Evolutionary conservation across 2,329 filamentous ascomycete genomes (phyloP), one percentile per base, ranked within the genome.

Genomic region (Cordyceps fumosorosea): DNA sequence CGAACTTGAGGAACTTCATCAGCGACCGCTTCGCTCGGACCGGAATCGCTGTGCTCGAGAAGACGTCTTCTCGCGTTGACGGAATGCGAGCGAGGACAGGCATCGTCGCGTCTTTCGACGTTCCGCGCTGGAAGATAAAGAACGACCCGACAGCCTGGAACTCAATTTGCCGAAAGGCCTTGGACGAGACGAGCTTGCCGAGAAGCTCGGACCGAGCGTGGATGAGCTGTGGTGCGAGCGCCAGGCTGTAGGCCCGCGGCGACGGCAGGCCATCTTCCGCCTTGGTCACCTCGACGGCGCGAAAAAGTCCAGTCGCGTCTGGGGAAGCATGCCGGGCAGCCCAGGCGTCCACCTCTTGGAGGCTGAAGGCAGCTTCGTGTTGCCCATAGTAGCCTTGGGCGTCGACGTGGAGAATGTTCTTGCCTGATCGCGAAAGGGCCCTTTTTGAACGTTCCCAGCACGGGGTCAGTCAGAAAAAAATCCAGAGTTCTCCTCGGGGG

Each of bases 1-100:
- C 89, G 71, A 95, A 93, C 73, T 93, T 93, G 69, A 98, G 81
- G 69, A 97, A 96, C 74, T 96, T 96, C 89, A 97, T 96, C 69
- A 98, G 76, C 11, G 84, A 84, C 60, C 93, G 87, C 77, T 98
- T 98, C 6, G 91, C 86, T 66, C 89, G 89, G 67, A 89, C 82
- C 52, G 91, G 85, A 62, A 98, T 89, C 26, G 81, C 81, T 42
- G 84, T 84, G 72, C 91, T 89, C 54, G 88, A 84, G 73, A 97
- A 97, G 51, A 98, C 86, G 76, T 97, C 93, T 76, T 99, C 93
- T 66, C 93, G 86, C 32, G 90, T 93, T 65, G 90, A 93, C 0
- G 95, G 93, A 56, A 98, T 89, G 62, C 89, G 89, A 57, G 82
- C 78, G 42, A 96, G 77, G 10, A 67, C 68, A 14, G 75, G 69